Base-by-base conservation (phyloP, 306 rosid genomes). In the Vicia sativa region DNA sequence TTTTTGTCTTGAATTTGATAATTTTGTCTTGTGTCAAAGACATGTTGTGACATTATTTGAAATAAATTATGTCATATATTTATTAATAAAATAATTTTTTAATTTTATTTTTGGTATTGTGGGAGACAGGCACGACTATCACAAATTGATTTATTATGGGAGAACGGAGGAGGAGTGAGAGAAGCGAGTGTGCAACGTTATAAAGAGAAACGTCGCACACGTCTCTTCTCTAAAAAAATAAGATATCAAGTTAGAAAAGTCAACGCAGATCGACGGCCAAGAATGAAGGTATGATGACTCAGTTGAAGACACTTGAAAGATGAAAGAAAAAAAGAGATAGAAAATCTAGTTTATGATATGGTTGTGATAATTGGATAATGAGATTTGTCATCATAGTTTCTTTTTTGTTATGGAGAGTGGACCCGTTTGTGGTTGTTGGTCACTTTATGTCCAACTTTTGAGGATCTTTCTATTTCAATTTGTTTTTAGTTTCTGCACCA, bases 201-300 rank as follows among this genome's bases (percentile, higher is more conserved):
- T 78, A 90, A 85, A 9, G 98, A 90, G 62, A 92, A 92, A 35
- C 89, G 96, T 11, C 85, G 87, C 34, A 85, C 91, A 0, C 89
- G 96, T 0, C 84, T 92, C 54, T 77, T 82, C 77, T 86, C 96
- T 0, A 92, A 90, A 84, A 92, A 90, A 78, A 92, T 92, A 60
- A 90, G 96, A 16, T 92, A 92, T 11, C 98, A 90, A 58, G 98
- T 90, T 9, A 82, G 87, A 5, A 92, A 90, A 56, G 87, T 86
- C 80, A 92, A 92, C 54, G 91, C 88, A 1, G 91, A 92, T 86
- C 81, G 76, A 87, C 96, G 98, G 77, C 96, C 96, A 76, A 92
- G 93, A 73, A 83, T 86, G 91, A 88, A 92, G 93, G 98, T 92
- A 86, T 11, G 74, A 46, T 34, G 38, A 28, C 0, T 59, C 13